Percentiles rank a stretch among this genome's conserved stretches.
Evolutionary conservation across 1,284 basidiomycete species (phyloP).

Genomic region (Rhodotorula sp.): DNA sequence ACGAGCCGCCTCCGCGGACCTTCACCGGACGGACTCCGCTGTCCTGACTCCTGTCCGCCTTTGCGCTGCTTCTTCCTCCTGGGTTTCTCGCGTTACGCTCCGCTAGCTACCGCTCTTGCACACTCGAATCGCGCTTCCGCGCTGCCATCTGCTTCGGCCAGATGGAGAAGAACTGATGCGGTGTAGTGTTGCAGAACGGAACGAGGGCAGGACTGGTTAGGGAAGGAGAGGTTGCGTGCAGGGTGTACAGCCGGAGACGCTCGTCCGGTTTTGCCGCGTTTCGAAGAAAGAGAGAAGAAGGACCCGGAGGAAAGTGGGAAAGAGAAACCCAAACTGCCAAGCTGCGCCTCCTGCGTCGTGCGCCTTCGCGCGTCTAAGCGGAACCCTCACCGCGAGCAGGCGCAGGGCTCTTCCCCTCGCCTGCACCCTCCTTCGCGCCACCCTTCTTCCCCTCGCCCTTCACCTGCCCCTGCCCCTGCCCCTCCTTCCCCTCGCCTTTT

Average conservation of each 20-base stretch:
- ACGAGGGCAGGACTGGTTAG: background rate
- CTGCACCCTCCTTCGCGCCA: background rate
- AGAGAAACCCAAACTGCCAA: too few relatives aligned
- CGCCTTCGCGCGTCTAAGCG: too few relatives aligned
- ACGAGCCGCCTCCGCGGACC: too few relatives aligned
- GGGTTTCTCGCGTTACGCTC: too few relatives aligned
- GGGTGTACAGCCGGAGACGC: background rate
- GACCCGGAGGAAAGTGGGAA: background rate
- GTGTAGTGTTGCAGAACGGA: background rate
- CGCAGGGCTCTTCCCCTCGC: constrained; percentile 5
- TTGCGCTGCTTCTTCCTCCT: too few relatives aligned
- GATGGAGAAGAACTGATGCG: background rate
- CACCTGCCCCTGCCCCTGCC: background rate
- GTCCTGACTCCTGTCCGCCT: too few relatives aligned
- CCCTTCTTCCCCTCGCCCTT: background rate
- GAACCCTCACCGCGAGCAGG: background rate
- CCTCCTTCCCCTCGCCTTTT: too few relatives aligned
- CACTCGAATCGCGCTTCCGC: too few relatives aligned
- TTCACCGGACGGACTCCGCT: too few relatives aligned
- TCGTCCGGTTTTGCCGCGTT: background rate
- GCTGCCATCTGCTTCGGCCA: too few relatives aligned
- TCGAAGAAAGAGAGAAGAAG: background rate
- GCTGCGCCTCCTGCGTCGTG: too few relatives aligned
- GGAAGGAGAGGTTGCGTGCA: background rate
- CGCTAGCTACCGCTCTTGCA: too few relatives aligned